These are phyloP conservation scores for Trifolium repens DNA, from an alignment of 306 rosid species.

Conservation along the genomic window DNA sequence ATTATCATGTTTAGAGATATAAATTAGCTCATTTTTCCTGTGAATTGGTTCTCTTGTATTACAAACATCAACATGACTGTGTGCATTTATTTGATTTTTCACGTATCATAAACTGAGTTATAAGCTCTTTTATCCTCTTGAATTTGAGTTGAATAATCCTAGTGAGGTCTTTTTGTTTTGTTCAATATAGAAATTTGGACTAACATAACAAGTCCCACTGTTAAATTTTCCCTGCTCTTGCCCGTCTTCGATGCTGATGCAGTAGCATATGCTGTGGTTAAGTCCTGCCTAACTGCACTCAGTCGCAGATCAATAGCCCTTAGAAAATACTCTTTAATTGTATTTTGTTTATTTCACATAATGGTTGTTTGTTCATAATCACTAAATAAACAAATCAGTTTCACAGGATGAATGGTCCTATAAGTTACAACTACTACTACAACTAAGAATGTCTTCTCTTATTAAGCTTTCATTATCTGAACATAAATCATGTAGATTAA, in stretches of 20 bases:
- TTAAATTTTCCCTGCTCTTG: not conserved
- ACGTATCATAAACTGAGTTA: conserved; percentile 22
- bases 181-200: conserved; percentile 13
- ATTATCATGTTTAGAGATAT: conserved; percentile 20
- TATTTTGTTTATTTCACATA: no score
- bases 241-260: not conserved
- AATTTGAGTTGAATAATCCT: conserved; percentile 38
- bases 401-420: no score
- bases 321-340: no score
- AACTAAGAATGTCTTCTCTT: no score
- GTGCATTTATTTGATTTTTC: conserved; percentile 25
- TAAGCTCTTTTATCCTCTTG: conserved; percentile 22
- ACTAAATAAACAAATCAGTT: no score
- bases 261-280: no score
- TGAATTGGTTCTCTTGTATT: conserved; percentile 36
- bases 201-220: conserved; percentile 3
- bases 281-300: no score
- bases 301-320: no score
- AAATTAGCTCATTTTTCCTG: conserved; percentile 40
- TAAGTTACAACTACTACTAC: no score
- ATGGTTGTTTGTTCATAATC: no score
- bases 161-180: not conserved
- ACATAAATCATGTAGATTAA: no score
- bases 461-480: no score
- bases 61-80: conserved; percentile 26